Base-by-base conservation (phyloP, 129 eudicot species). In the Sambucus nigra region DNA sequence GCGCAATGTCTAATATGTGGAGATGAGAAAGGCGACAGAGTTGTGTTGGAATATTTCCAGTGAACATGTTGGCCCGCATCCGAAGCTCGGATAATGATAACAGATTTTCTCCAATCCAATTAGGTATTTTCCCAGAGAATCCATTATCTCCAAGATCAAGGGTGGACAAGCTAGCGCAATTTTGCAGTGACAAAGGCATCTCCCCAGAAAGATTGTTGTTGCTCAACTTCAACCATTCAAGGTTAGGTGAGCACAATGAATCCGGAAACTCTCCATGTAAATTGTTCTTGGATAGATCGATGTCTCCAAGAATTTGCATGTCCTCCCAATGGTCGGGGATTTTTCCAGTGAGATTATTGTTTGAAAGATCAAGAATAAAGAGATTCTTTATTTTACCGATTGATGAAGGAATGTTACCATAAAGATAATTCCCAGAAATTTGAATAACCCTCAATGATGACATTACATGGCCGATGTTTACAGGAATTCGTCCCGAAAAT, bases 131-230 rank as follows among this genome's bases (percentile, higher is more conserved):
- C 32, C 70, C 59, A 1, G 10, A 28, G 1, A 71, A 52, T 19
- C 10, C 18, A 25, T 71, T 71, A 5, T 52, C 42, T 4, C 55
- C 70, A 31, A 71, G 40, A 32, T 71, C 72, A 11, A 71, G 40
- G 10, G 40, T 19, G 1, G 0, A 0, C 42, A 71, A 64, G 1
- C 1, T 4, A 13, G 53, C 17, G 31, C 60, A 44, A 21, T 52
- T 50, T 26, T 57, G 7, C 20, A 25, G 41, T 7, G 29, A 5
- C 5, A 8, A 5, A 47, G 71, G 32, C 17, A 66, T 44, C 39
- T 56, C 44, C 33, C 71, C 71, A 24, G 49, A 49, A 47, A 66
- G 53, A 25, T 56, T 66, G 32, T 55, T 65, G 3, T 22, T 29
- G 12, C 44, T 31, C 64, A 65, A 47, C 3, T 12, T 47, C 33